Percentiles rank a stretch among this genome's conserved stretches.
These are phyloP conservation scores for Mesembryanthemum crystallinum DNA, from an alignment of 148 eudicot species.

Conservation along the genomic window DNA sequence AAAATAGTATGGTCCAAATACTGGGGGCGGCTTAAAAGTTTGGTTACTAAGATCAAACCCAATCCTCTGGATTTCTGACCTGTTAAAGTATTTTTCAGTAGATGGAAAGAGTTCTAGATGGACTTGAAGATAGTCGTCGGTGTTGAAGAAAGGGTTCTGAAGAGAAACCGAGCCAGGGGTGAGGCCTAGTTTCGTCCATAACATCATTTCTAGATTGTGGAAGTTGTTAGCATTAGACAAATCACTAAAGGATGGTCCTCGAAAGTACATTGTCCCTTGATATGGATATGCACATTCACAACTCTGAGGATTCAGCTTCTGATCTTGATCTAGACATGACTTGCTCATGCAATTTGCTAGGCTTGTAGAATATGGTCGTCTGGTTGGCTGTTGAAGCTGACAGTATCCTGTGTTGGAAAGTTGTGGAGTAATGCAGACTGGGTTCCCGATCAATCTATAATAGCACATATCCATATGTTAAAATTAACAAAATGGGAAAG, in stretches of 20 bases:
- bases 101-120: slow-evolving; percentile 77
- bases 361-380: slow-evolving; percentile 74
- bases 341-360: slow-evolving; percentile 62
- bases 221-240: slow-evolving; percentile 58
- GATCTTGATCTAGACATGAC: slow-evolving; percentile 46
- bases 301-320: slow-evolving; percentile 74
- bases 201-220: slow-evolving; percentile 71
- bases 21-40: slow-evolving; percentile 68
- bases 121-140: slow-evolving; percentile 73
- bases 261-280: slow-evolving; percentile 77
- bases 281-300: slow-evolving; percentile 85
- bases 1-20: slow-evolving; percentile 80
- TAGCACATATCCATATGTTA: background rate
- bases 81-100: slow-evolving; percentile 45
- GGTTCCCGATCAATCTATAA: slow-evolving; percentile 74
- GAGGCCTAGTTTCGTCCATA: slow-evolving; percentile 65
- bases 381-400: slow-evolving; percentile 43
- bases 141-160: slow-evolving; percentile 67
- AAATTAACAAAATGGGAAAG: background rate
- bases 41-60: slow-evolving; percentile 76
- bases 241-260: slow-evolving; percentile 74
- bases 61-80: slow-evolving; percentile 59
- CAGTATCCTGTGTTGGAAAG: slow-evolving; percentile 55
- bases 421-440: slow-evolving; percentile 53
- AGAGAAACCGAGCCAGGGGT: slow-evolving; percentile 77